Conservation (phyloP, 2,329 filamentous ascomycete genomes). For the Claviceps digitariae region DNA sequence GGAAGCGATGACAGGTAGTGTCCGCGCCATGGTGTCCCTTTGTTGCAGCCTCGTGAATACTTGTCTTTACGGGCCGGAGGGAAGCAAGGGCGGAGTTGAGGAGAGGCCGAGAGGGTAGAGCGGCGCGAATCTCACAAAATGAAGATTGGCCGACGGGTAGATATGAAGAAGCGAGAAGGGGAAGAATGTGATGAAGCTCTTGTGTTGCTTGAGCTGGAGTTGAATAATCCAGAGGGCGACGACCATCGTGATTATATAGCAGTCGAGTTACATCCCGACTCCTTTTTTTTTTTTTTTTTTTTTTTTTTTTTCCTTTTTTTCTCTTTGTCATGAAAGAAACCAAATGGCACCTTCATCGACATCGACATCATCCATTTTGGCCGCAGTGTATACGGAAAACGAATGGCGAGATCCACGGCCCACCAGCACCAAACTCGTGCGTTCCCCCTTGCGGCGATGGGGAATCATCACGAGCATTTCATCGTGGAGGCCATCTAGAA, state of each 20-base stretch:
- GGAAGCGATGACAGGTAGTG: neutral
- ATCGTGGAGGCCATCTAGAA: neutral
- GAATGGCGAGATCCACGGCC: neutral
- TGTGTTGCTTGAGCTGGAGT: neutral
- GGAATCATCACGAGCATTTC: neutral
- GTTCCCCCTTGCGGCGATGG: neutral
- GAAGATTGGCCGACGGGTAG: neutral
- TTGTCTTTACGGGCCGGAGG: too few relatives aligned
- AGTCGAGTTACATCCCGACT: neutral
- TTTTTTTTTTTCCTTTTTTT: neutral
- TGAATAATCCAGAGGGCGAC: neutral
- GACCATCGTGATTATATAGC: neutral
- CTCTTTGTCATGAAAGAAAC: neutral
- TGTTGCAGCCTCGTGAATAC: too few relatives aligned
- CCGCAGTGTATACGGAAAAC: neutral
- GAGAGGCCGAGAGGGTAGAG: neutral
- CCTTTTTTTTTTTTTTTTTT: too few relatives aligned
- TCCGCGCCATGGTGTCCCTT: neutral
- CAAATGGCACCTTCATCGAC: neutral
- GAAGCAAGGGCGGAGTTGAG: too few relatives aligned
- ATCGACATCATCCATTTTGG: neutral
- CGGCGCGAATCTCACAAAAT: neutral
- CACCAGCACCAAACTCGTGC: neutral
- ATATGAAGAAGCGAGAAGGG: neutral
- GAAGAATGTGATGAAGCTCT: neutral